Evolutionary conservation across 805 yeast genomes (phyloP).

Genomic region (Pichia gijzeniarum): DNA sequence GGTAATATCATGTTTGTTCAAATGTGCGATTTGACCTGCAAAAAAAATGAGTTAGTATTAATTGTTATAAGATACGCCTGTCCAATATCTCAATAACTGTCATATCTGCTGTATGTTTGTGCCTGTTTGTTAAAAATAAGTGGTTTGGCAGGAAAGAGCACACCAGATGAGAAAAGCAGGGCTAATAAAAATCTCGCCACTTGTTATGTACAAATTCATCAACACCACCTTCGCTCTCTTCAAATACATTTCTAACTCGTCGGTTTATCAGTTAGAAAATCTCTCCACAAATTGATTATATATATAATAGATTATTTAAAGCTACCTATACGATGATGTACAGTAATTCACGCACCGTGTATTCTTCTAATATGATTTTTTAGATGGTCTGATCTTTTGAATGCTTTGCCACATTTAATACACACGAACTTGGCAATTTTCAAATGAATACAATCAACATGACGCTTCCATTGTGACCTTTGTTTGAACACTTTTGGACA

Average conservation of each 20-base stretch:
- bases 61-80: too few species aligned
- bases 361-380: constrained; percentile 53
- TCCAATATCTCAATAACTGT: too few species aligned
- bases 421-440: constrained; percentile 50
- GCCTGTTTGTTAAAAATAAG: too few species aligned
- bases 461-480: constrained; percentile 62
- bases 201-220: too few species aligned
- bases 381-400: constrained; percentile 61
- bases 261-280: too few species aligned
- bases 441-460: constrained; percentile 57
- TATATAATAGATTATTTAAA: neutral
- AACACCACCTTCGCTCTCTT: neutral
- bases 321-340: neutral
- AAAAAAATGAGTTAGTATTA: neutral
- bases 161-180: too few species aligned
- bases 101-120: too few species aligned
- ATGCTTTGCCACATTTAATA: constrained; percentile 49
- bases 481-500: constrained; percentile 46
- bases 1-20: constrained; percentile 4
- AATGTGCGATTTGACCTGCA: constrained; percentile 9
- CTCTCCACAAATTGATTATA: too few species aligned
- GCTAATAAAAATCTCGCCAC: too few species aligned
- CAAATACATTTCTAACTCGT: too few species aligned
- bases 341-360: constrained; percentile 13
- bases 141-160: too few species aligned